phyloP scores from a whole-genome alignment of 2,329 filamentous ascomycete species.

The Aspergillus unguis region DNA sequence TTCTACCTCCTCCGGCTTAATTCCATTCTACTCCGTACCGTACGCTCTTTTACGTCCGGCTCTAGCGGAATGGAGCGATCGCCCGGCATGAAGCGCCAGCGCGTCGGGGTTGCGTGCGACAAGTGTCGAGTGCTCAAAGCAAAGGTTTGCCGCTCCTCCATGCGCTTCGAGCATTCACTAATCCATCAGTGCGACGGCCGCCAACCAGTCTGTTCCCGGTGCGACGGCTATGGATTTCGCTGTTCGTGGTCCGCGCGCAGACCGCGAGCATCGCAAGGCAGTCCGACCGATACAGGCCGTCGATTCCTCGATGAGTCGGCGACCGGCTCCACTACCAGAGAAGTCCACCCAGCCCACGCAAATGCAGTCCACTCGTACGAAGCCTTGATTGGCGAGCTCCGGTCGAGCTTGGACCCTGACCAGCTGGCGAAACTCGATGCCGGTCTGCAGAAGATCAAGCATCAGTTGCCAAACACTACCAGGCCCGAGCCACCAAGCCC shows the following conservation, averaged over 20 bases:
- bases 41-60: neutral
- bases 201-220: conserved; percentile 26
- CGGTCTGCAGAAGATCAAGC: neutral
- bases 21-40: neutral
- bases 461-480: neutral
- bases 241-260: conserved; percentile 24
- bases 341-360: neutral
- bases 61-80: neutral
- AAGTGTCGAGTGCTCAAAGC: conserved; percentile 24
- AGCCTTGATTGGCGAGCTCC: neutral
- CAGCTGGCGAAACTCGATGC: neutral
- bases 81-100: conserved; percentile 49
- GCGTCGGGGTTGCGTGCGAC: conserved; percentile 23
- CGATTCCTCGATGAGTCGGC: neutral
- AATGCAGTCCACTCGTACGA: neutral
- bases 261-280: neutral
- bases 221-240: conserved; percentile 27
- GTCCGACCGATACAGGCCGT: neutral
- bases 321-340: neutral
- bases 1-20: neutral
- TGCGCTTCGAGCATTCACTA: neutral
- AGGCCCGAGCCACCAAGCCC: neutral
- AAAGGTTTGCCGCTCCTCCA: conserved; percentile 16
- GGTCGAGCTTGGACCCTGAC: neutral
- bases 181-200: conserved; percentile 26